These are phyloP conservation scores for Pugionium cornutum DNA, from an alignment of 345 rosid species.

Conservation along the genomic window DNA sequence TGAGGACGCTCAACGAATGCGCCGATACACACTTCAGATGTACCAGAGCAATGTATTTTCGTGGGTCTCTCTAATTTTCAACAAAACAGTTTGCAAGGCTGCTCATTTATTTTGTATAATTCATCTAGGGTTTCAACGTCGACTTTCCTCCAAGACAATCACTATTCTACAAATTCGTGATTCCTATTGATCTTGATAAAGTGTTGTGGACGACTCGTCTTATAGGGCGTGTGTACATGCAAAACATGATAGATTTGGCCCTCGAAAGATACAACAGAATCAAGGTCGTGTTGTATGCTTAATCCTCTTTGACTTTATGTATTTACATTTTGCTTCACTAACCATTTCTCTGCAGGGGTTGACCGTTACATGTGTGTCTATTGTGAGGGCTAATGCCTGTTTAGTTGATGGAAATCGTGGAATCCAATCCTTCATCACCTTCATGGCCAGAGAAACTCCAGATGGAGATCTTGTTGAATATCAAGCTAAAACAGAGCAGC, in stretches of 20 bases:
- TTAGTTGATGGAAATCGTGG: too few relatives aligned
- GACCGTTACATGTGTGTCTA: not conserved
- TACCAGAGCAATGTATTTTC: not conserved
- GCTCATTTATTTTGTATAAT: too few relatives aligned
- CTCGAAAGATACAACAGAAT: conserved; percentile 9
- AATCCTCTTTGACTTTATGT: too few relatives aligned
- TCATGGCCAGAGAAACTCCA: conserved; percentile 13
- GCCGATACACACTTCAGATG: not conserved
- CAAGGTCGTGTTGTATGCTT: not conserved
- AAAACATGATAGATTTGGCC: conserved; percentile 4
- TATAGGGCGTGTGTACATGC: conserved; percentile 4
- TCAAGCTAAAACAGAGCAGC: conserved; percentile 21
- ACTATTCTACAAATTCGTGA: too few relatives aligned
- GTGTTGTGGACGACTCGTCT: not conserved
- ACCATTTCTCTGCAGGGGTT: too few relatives aligned
- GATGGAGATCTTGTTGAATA: conserved; percentile 18
- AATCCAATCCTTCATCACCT: not conserved
- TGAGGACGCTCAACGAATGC: conserved; percentile 13
- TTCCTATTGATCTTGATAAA: not conserved
- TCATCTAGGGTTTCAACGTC: too few relatives aligned
- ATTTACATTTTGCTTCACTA: too few relatives aligned
- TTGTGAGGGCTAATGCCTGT: conserved; percentile 4
- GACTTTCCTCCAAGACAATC: too few relatives aligned
- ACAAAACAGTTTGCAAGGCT: too few relatives aligned
- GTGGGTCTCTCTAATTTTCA: too few relatives aligned